Evolutionary conservation across 116 monocot species (phyloP).

Genomic region (Posidonia oceanica): DNA sequence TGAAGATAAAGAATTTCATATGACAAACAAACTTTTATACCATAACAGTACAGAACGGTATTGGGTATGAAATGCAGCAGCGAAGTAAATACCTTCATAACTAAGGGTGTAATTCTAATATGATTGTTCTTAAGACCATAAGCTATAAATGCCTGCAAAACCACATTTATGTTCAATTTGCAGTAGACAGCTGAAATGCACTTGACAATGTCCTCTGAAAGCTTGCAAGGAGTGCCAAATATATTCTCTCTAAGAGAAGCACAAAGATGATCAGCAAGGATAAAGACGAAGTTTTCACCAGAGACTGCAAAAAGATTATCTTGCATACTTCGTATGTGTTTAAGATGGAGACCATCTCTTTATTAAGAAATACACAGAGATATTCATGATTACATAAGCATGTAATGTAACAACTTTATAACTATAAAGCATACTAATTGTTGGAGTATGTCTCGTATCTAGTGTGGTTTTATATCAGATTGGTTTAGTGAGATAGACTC

Average conservation of each 20-base stretch:
- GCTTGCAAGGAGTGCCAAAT: conserved; percentile 45
- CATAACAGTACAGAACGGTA: too few relatives aligned
- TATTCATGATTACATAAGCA: too few relatives aligned
- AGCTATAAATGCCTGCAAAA: conserved; percentile 54
- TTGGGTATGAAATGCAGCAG: too few relatives aligned
- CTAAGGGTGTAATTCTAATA: conserved; percentile 34
- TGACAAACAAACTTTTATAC: too few relatives aligned
- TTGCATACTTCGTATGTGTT: too few relatives aligned
- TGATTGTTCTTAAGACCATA: conserved; percentile 43
- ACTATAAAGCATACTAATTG: too few relatives aligned
- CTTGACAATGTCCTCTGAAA: conserved; percentile 78
- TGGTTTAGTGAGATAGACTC: too few relatives aligned
- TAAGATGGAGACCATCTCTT: too few relatives aligned
- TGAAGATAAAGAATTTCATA: conserved; percentile 12
- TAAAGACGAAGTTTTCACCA: conserved; percentile 15
- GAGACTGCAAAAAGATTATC: conserved; percentile 21
- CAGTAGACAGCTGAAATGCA: conserved; percentile 78
- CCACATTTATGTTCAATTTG: conserved; percentile 29
- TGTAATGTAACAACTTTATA: too few relatives aligned
- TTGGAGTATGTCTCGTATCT: too few relatives aligned
- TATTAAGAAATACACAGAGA: too few relatives aligned
- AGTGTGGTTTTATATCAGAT: too few relatives aligned
- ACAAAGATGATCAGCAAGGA: conserved; percentile 49
- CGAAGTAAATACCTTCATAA: conserved; percentile 32
- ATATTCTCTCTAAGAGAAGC: conserved; percentile 44